Evolutionary conservation across 495 filamentous ascomycete genomes (phyloP).

Genomic region (Tricharina praecox): DNA sequence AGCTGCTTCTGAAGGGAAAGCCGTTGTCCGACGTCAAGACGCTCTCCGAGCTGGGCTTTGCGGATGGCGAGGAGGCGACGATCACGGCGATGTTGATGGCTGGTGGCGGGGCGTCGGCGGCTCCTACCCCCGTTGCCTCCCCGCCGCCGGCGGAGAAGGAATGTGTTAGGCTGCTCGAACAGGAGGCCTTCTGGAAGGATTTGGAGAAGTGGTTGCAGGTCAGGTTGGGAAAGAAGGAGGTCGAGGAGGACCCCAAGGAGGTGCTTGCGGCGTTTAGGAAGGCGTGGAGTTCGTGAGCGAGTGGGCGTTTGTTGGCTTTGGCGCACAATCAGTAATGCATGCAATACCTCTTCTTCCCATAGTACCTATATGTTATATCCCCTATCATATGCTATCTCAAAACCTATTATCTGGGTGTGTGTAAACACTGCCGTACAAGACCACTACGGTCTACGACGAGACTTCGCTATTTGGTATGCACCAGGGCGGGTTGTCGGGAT

Average conservation of each 20-base stretch:
- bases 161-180: conserved; percentile 38
- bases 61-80: conserved; percentile 40
- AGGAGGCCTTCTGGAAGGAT: conserved; percentile 76
- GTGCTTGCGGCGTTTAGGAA: conserved; percentile 47
- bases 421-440: too few species aligned
- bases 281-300: too few species aligned
- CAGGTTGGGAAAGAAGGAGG: conserved; percentile 40
- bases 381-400: too few species aligned
- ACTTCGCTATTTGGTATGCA: too few species aligned
- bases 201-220: conserved; percentile 62
- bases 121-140: conserved; percentile 21
- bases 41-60: conserved; percentile 38
- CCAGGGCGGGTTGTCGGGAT: too few species aligned
- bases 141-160: conserved; percentile 32
- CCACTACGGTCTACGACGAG: too few species aligned
- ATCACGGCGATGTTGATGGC: conserved; percentile 79
- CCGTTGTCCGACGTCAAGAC: conserved; percentile 55
- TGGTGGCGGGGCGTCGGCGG: conserved; percentile 30
- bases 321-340: too few species aligned
- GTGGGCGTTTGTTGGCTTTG: too few species aligned
- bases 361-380: too few species aligned
- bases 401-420: too few species aligned
- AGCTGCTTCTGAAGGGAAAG: conserved; percentile 68
- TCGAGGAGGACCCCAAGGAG: conserved; percentile 48
- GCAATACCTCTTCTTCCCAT: too few species aligned